Conservation (phyloP, 306 rosid genomes). For the Acacia confusa region DNA sequence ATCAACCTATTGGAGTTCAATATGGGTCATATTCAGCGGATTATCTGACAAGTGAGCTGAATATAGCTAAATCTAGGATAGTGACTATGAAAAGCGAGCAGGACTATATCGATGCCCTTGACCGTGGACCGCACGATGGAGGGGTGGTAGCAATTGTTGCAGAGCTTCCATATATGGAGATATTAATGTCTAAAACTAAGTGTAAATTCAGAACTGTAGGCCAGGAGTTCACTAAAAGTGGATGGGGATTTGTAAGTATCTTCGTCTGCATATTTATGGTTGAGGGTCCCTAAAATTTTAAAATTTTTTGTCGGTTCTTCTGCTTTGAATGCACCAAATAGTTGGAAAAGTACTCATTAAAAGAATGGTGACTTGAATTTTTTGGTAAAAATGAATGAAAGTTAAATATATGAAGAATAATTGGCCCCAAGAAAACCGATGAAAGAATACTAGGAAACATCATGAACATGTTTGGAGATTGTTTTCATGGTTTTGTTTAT, state of each 20-base stretch:
- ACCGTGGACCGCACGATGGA: slow-evolving; percentile 57
- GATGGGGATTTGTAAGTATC: slow-evolving; percentile 91
- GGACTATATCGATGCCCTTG: slow-evolving; percentile 54
- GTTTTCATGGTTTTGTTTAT: not conserved
- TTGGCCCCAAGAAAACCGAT: not conserved
- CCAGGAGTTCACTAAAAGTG: slow-evolving; percentile 81
- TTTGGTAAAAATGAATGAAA: not conserved
- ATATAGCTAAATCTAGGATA: slow-evolving; percentile 66
- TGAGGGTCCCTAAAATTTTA: not conserved
- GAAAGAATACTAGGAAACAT: not conserved
- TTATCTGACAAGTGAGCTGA: slow-evolving; percentile 66
- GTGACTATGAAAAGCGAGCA: slow-evolving; percentile 53
- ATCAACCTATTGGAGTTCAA: slow-evolving; percentile 72
- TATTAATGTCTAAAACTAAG: slow-evolving; percentile 52
- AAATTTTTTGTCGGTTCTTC: not conserved
- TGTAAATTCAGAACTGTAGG: slow-evolving; percentile 76
- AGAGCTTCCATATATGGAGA: slow-evolving; percentile 81
- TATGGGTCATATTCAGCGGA: slow-evolving; percentile 70
- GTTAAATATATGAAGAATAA: not conserved
- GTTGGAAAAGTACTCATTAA: not conserved
- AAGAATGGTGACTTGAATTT: not conserved
- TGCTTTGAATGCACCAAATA: not conserved
- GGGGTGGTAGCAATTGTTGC: slow-evolving; percentile 87
- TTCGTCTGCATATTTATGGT: not conserved
- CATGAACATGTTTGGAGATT: not conserved